phyloP scores from a whole-genome alignment of 768 basidiomycete genomes.

The Hortiboletus flavorubellus region DNA sequence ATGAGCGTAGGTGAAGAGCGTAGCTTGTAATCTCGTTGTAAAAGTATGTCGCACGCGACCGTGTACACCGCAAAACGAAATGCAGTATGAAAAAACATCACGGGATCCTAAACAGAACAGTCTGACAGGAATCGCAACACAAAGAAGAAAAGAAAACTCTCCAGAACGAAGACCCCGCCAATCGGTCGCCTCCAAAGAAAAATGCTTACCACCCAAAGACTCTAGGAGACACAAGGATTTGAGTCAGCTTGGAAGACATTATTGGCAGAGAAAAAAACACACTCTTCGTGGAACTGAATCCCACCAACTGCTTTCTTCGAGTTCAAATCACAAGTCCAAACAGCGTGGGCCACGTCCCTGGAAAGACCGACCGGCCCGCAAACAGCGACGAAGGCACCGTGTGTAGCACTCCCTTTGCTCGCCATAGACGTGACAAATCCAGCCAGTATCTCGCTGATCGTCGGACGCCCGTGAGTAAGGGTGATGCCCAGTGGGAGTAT shows the following conservation, averaged over 20 bases:
- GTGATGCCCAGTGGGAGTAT: slow-evolving; percentile 37
- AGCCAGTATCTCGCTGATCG: slow-evolving; percentile 43
- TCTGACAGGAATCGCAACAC: too few relatives aligned
- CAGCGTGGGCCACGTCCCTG: slow-evolving; percentile 30
- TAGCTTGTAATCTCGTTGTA: too few relatives aligned
- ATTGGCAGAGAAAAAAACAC: slow-evolving; percentile 12
- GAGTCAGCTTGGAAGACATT: not conserved
- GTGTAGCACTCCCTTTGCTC: slow-evolving; percentile 22
- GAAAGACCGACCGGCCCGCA: slow-evolving; percentile 41
- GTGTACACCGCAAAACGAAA: too few relatives aligned
- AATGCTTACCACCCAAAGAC: slow-evolving; percentile 25
- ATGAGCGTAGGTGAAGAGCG: too few relatives aligned
- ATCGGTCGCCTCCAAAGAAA: too few relatives aligned
- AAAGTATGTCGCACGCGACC: too few relatives aligned
- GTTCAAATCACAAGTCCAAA: slow-evolving; percentile 28
- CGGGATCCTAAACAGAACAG: too few relatives aligned
- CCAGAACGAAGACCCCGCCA: too few relatives aligned
- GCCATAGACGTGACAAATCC: slow-evolving; percentile 41
- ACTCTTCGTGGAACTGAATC: slow-evolving; percentile 39
- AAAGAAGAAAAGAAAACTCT: too few relatives aligned
- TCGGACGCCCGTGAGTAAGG: slow-evolving; percentile 52
- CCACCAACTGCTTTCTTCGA: slow-evolving; percentile 34
- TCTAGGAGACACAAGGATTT: not conserved
- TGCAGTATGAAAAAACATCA: too few relatives aligned
- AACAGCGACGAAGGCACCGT: slow-evolving; percentile 39